These are phyloP conservation scores for Heliocybe sulcata DNA, from an alignment of 1,284 basidiomycete genomes.

Conservation along the genomic window DNA sequence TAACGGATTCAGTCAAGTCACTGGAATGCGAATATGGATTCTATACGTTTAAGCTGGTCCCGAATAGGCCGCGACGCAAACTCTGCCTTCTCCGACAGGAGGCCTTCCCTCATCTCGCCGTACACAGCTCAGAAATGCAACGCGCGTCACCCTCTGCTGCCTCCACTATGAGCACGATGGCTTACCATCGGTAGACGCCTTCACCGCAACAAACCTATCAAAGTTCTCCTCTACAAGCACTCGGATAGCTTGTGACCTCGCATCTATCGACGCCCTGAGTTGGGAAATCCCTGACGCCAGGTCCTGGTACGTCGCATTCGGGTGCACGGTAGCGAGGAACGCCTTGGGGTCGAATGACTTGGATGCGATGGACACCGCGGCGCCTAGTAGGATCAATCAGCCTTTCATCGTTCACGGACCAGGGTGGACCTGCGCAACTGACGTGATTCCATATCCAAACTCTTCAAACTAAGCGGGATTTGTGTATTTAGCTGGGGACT, in stretches of 20 bases:
- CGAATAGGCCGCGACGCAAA: constrained; percentile 80
- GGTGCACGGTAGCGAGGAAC: constrained; percentile 89
- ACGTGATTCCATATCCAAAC: constrained; percentile 73
- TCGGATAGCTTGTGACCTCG: constrained; percentile 87
- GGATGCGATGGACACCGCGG: constrained; percentile 76
- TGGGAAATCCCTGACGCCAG: constrained; percentile 69
- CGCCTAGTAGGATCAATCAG: constrained; percentile 39
- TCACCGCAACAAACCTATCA: constrained; percentile 96
- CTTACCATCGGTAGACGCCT: constrained; percentile 90
- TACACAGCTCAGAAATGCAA: constrained; percentile 61
- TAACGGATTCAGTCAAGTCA: constrained; percentile 9
- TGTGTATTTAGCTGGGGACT: constrained; percentile 4
- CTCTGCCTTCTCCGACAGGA: constrained; percentile 73
- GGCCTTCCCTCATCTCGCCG: constrained; percentile 88
- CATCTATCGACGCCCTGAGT: constrained; percentile 74
- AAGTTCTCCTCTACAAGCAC: constrained; percentile 98
- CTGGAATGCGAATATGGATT: background rate
- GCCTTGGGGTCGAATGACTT: constrained; percentile 96
- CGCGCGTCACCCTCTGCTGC: background rate
- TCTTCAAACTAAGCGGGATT: constrained; percentile 38
- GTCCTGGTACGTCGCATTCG: constrained; percentile 94
- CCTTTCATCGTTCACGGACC: background rate
- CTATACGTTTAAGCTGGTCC: constrained; percentile 78
- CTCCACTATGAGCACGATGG: background rate
- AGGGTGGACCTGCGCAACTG: constrained; percentile 17